Base-by-base conservation (phyloP, 2,329 filamentous ascomycete species). In the Sporothrix pseudoabietina region DNA sequence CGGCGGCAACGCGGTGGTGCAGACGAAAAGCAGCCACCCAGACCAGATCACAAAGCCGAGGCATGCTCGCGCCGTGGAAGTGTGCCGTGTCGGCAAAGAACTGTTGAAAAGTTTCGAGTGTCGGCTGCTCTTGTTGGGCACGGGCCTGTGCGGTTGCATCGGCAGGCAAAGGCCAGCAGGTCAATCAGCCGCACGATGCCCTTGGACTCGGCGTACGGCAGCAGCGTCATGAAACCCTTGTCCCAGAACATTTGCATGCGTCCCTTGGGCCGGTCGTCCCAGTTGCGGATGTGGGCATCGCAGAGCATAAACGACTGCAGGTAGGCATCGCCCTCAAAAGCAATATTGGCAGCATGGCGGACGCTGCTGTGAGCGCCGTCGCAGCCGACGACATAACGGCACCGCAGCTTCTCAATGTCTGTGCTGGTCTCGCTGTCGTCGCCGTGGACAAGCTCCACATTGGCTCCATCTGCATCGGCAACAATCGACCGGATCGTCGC, bases 1-100 rank as follows among this genome's bases (percentile, higher is more conserved):
- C 76, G 8, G 79, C 79, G 2, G 82, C 81, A 41, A 82, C 80
- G 7, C 83, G 79, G 76, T 85, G 81, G 76, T 85, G 84, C 8
- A 85, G 80, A 2, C 80, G 82, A 77, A 86, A 87, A 14, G 81
- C 79, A 0, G 84, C 80, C 44, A 87, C 77, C 83, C 83, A 85
- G 3, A 78, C 63, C 0, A 82, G 77, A 54, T 82, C 79, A 59
- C 76, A 70, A 14, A 80, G 75, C 26, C 52, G 47, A 8, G 73
- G 72, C 26, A 35, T 71, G 2, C 54, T 35, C 19, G 47, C 44
- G 14, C 69, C 71, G 35, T 63, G 71, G 22, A 74, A 39, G 10
- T 71, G 72, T 10, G 69, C 70, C 26, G 41, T 72, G 41, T 59
- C 59, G 44, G 55, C 54, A 52, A 74, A 69, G 41, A 69, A 35